phyloP scores from a whole-genome alignment of 2,329 filamentous ascomycete genomes.

The Penicillium fuscoglaucum region DNA sequence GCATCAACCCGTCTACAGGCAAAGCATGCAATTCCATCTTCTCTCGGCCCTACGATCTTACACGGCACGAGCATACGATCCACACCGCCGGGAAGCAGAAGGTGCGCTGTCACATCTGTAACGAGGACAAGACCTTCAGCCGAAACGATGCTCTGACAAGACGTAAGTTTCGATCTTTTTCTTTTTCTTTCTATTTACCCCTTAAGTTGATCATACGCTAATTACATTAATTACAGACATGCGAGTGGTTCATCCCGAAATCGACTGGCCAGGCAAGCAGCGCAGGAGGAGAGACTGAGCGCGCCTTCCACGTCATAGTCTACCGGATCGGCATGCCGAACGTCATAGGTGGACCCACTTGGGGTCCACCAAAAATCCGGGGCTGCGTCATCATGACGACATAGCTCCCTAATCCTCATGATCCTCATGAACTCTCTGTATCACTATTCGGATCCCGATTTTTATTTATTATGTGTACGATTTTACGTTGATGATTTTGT shows the following conservation, averaged over 20 bases:
- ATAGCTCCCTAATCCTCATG: constrained; percentile 10
- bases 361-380: constrained; percentile 4
- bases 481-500: constrained; percentile 22
- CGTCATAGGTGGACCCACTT: constrained; percentile 12
- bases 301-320: constrained; percentile 10
- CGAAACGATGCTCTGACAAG: constrained; percentile 85
- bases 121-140: constrained; percentile 96
- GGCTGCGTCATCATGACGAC: constrained; percentile 21
- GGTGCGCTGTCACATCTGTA: constrained; percentile 87
- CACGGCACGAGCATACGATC: constrained; percentile 94
- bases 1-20: constrained; percentile 90
- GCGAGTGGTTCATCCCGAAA: constrained; percentile 87
- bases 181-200: neutral
- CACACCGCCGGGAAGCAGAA: constrained; percentile 95
- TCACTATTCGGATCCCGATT: constrained; percentile 18
- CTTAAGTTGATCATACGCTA: constrained; percentile 7
- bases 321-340: constrained; percentile 25
- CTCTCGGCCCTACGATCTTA: constrained; percentile 93
- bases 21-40: constrained; percentile 95
- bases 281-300: constrained; percentile 40
- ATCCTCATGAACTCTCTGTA: constrained; percentile 19
- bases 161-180: constrained; percentile 5
- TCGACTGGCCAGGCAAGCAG: constrained; percentile 73
- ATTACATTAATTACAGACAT: constrained; percentile 56
- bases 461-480: constrained; percentile 17